Evolutionary conservation across 2,329 filamentous ascomycete genomes (phyloP).

Genomic region (Colletotrichum camelliae): DNA sequence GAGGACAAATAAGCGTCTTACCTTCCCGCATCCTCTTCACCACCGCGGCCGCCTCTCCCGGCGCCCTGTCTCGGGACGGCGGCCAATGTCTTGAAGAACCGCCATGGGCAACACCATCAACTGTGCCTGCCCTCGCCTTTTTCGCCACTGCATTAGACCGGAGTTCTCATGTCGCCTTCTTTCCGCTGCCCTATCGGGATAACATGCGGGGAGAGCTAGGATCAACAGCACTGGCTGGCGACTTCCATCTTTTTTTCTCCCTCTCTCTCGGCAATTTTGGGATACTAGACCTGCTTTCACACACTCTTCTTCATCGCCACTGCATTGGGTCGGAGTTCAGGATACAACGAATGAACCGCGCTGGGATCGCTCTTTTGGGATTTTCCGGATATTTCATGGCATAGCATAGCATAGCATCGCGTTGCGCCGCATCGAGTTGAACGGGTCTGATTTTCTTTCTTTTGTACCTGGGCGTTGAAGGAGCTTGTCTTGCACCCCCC

Average conservation of each 20-base stretch:
- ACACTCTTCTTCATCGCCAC: not conserved
- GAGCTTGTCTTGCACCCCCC: not conserved
- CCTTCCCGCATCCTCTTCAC: not conserved
- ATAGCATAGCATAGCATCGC: not conserved
- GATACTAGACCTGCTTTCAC: not conserved
- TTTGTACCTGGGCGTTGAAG: not conserved
- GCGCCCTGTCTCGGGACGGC: not conserved
- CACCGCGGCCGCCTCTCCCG: not conserved
- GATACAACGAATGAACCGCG: not conserved
- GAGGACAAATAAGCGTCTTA: constrained; percentile 35
- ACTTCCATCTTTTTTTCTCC: not conserved
- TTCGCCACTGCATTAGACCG: constrained; percentile 13
- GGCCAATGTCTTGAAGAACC: not conserved
- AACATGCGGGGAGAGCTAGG: not conserved
- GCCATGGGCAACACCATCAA: not conserved
- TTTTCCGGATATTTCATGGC: not conserved
- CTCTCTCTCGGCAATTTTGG: not conserved
- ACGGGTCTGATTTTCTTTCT: not conserved
- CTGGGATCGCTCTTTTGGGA: not conserved
- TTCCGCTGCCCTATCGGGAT: not conserved
- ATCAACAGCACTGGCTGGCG: constrained; percentile 4
- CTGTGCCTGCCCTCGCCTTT: not conserved
- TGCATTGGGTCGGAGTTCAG: constrained; percentile 17
- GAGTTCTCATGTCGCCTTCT: not conserved
- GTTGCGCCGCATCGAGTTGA: not conserved